These are phyloP conservation scores for Picochlorum sp. DNA, from an alignment of 139 green algal genomes.

Conservation along the genomic window DNA sequence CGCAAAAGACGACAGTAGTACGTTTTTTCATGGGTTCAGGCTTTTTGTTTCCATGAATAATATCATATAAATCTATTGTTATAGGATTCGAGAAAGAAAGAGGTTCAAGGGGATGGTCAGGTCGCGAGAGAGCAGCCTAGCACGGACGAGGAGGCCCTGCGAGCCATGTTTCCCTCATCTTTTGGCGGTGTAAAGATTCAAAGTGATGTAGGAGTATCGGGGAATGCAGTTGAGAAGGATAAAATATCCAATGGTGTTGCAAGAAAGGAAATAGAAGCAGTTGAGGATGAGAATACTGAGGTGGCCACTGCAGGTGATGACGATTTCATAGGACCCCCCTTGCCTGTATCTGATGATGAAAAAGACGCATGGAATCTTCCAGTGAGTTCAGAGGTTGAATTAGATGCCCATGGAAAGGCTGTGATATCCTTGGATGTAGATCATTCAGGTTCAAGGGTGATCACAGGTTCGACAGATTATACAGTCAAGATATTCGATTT, in stretches of 20 bases:
- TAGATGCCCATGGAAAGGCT: conserved; percentile 42
- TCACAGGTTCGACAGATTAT: conserved; percentile 75
- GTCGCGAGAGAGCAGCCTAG: no score
- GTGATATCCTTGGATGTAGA: conserved; percentile 74
- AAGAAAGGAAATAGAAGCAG: neutral
- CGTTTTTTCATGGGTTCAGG: no score
- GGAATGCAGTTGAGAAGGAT: neutral
- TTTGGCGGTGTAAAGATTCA: neutral
- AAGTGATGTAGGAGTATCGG: no score
- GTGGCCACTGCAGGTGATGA: neutral
- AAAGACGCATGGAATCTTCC: neutral
- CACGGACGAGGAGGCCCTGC: neutral
- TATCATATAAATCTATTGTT: no score
- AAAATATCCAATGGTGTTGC: conserved; percentile 32
- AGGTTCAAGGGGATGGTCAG: no score
- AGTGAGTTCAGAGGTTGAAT: conserved; percentile 1
- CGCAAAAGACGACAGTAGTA: no score
- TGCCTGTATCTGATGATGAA: neutral
- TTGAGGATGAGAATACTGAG: neutral
- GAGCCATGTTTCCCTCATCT: neutral
- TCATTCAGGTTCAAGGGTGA: conserved; percentile 55
- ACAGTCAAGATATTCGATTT: conserved; percentile 81
- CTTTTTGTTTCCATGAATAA: no score
- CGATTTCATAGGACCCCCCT: neutral
- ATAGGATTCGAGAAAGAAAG: no score